Evolutionary conservation across 345 rosid genomes (phyloP).

Genomic region (Anastatica hierochuntica): DNA sequence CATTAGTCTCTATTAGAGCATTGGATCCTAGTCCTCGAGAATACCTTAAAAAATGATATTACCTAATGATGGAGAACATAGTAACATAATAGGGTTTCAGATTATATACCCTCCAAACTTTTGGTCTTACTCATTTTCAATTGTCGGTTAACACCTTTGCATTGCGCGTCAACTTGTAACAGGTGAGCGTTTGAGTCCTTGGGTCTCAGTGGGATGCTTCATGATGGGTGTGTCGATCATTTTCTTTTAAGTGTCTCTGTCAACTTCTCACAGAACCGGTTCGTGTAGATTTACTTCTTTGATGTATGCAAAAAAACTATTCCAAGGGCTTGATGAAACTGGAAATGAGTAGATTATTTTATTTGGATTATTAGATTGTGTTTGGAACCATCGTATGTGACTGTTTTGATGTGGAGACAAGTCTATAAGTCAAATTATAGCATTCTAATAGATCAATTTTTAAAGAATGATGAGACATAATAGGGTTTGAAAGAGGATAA

Average conservation of each 20-base stretch:
- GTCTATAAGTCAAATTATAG: neutral
- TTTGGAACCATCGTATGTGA: neutral
- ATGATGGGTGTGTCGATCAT: constrained; percentile 76
- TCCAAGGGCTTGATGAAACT: neutral
- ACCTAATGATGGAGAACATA: no score
- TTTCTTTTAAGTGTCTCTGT: constrained; percentile 48
- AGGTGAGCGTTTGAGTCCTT: constrained; percentile 96
- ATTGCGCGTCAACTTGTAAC: no score
- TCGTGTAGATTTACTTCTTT: constrained; percentile 13
- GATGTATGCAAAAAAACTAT: constrained; percentile 8
- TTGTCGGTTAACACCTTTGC: no score
- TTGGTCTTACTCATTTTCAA: neutral
- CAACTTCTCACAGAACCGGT: neutral
- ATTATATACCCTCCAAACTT: neutral
- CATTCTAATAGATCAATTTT: no score
- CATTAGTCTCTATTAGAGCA: no score
- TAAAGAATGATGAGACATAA: no score
- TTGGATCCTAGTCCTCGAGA: no score
- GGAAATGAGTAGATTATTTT: neutral
- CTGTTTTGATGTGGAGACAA: constrained; percentile 3
- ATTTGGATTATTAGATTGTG: constrained; percentile 12
- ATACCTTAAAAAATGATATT: no score
- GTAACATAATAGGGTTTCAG: neutral
- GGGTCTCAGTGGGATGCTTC: constrained; percentile 91
- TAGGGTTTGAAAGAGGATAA: no score